phyloP scores from a whole-genome alignment of 140 eudicot genomes.

The Artemisia princeps region DNA sequence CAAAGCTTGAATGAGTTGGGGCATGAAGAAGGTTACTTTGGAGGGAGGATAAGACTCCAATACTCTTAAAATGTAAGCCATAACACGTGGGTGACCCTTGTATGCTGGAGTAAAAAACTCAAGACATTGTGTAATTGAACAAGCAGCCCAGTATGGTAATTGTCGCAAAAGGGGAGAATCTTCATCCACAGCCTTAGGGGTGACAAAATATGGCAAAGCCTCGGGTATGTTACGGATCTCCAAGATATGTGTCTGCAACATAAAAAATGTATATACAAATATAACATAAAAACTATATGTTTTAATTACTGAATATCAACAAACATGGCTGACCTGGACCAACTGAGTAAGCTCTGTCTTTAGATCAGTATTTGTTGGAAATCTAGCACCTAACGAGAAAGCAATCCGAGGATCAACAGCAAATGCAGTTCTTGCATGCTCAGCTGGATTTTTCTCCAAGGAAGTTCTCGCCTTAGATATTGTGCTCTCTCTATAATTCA shows the following conservation, averaged over 20 bases:
- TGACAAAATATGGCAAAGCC: constrained; percentile 86
- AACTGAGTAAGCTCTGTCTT: constrained; percentile 72
- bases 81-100: constrained; percentile 94
- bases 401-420: constrained; percentile 92
- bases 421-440: constrained; percentile 82
- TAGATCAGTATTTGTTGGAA: constrained; percentile 64
- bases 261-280: constrained; percentile 15
- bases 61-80: constrained; percentile 94
- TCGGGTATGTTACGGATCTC: constrained; percentile 87
- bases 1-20: constrained; percentile 88
- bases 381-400: constrained; percentile 70
- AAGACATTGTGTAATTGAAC: constrained; percentile 88
- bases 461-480: constrained; percentile 50
- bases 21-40: constrained; percentile 96
- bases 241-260: constrained; percentile 71
- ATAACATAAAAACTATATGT: neutral
- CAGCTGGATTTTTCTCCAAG: constrained; percentile 74
- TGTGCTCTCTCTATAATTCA: constrained; percentile 47
- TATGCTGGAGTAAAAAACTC: constrained; percentile 96
- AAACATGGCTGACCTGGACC: constrained; percentile 58
- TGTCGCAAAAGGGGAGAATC: constrained; percentile 82
- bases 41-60: constrained; percentile 94
- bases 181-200: constrained; percentile 88
- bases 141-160: constrained; percentile 98
- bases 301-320: constrained; percentile 10